These are phyloP conservation scores for Piper longum DNA, from an alignment of 164 flowering plant genomes.

Conservation along the genomic window DNA sequence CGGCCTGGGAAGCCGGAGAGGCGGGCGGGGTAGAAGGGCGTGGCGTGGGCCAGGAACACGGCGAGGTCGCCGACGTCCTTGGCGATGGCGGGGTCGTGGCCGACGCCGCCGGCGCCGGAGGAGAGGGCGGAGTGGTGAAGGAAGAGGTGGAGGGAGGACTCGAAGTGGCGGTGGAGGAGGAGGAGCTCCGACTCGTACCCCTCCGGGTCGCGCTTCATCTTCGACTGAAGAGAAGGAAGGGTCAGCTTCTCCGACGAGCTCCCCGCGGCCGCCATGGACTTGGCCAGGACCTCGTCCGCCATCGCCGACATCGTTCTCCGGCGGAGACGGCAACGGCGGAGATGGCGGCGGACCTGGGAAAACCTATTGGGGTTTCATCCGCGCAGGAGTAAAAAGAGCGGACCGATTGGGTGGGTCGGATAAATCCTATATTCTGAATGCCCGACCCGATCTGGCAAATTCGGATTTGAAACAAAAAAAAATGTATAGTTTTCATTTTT, in stretches of 20 bases:
- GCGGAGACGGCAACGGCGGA: no score
- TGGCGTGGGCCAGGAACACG: conserved; percentile 70
- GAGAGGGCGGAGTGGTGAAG: conserved; percentile 51
- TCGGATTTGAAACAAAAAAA: no score
- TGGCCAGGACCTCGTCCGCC: conserved; percentile 14
- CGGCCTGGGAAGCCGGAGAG: conserved; percentile 47
- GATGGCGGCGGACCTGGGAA: no score
- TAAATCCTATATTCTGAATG: no score
- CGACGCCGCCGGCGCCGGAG: conserved; percentile 35
- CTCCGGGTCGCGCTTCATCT: conserved; percentile 86
- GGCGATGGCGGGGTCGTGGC: conserved; percentile 37
- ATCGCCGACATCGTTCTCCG: not conserved
- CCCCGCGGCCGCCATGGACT: conserved; percentile 48
- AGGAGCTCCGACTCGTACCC: conserved; percentile 64
- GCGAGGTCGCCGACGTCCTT: conserved; percentile 69
- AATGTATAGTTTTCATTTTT: no score
- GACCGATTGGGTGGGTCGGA: no score
- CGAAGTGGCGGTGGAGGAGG: conserved; percentile 50
- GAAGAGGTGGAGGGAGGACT: conserved; percentile 55
- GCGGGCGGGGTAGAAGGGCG: conserved; percentile 54
- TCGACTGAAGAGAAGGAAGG: conserved; percentile 59
- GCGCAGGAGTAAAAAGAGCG: no score
- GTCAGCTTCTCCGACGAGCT: conserved; percentile 54
- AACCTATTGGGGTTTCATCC: no score
- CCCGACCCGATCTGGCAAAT: no score